These are phyloP conservation scores for Cladophialophora bantiana DNA, from an alignment of 2,329 filamentous ascomycete species.

Conservation along the genomic window DNA sequence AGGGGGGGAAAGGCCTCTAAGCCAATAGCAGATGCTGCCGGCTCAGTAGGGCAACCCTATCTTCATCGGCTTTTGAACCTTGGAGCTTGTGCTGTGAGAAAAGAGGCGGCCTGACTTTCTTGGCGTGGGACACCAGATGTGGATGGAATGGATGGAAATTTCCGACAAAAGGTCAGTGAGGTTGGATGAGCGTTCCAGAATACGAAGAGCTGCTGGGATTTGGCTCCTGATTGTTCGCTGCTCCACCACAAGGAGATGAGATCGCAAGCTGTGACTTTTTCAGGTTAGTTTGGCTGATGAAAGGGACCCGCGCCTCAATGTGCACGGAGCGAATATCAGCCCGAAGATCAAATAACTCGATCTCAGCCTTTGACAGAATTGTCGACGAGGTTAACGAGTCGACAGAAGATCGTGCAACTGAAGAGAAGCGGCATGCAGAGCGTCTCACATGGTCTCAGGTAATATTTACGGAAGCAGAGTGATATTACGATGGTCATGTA, in stretches of 20 bases:
- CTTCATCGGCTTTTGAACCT: not conserved
- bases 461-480: too few relatives aligned
- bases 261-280: not conserved
- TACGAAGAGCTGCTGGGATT: not conserved
- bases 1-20: not conserved
- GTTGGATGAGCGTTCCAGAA: not conserved
- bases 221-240: not conserved
- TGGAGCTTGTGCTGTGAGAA: not conserved
- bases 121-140: not conserved
- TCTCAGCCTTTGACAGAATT: too few relatives aligned
- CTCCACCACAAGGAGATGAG: not conserved
- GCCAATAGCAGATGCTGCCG: slow-evolving; percentile 6
- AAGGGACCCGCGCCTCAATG: not conserved
- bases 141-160: slow-evolving; percentile 2
- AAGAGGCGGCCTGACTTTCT: slow-evolving; percentile 12
- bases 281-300: not conserved
- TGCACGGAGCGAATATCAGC: not conserved
- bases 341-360: not conserved
- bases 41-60: not conserved
- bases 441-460: too few relatives aligned
- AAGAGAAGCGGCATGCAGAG: too few relatives aligned
- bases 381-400: too few relatives aligned
- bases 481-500: too few relatives aligned
- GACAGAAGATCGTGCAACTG: too few relatives aligned
- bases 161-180: not conserved